These are phyloP conservation scores for Purshia tridentata DNA, from an alignment of 306 rosid species.

Conservation along the genomic window DNA sequence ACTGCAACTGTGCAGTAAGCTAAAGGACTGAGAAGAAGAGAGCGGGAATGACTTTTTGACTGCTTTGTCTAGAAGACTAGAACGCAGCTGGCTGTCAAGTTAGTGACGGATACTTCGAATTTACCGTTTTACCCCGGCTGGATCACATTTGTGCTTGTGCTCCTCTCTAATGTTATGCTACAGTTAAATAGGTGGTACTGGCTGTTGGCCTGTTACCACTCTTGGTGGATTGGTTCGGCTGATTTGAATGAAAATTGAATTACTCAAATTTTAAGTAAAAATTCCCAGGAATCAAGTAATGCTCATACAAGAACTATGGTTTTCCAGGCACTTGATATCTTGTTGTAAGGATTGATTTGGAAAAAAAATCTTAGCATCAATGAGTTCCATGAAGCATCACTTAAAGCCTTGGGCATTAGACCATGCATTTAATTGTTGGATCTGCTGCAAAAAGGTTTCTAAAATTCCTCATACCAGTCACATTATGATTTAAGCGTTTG, in stretches of 20 bases:
- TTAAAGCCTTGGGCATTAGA: too few species aligned
- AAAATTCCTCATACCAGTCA: conserved; percentile 1
- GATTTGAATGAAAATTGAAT: too few species aligned
- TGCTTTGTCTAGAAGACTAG: background rate
- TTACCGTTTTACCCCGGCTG: background rate
- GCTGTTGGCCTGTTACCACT: too few species aligned
- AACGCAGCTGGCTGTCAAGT: background rate
- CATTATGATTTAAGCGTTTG: conserved; percentile 2
- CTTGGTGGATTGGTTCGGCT: too few species aligned
- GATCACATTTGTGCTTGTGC: background rate
- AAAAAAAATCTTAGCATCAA: background rate
- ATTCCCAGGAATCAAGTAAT: too few species aligned
- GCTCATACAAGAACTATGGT: too few species aligned
- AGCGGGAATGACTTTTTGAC: conserved; percentile 13
- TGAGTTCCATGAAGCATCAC: too few species aligned
- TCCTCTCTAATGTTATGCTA: too few species aligned
- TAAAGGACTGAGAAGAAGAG: background rate
- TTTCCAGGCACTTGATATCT: background rate
- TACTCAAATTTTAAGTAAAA: too few species aligned
- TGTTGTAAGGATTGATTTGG: background rate
- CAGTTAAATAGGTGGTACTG: too few species aligned
- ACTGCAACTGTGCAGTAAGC: background rate
- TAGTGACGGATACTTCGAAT: background rate
- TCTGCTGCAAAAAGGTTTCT: background rate
- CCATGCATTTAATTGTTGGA: background rate